These are phyloP conservation scores for Balakata baccata DNA, from an alignment of 345 rosid species.

Conservation along the genomic window DNA sequence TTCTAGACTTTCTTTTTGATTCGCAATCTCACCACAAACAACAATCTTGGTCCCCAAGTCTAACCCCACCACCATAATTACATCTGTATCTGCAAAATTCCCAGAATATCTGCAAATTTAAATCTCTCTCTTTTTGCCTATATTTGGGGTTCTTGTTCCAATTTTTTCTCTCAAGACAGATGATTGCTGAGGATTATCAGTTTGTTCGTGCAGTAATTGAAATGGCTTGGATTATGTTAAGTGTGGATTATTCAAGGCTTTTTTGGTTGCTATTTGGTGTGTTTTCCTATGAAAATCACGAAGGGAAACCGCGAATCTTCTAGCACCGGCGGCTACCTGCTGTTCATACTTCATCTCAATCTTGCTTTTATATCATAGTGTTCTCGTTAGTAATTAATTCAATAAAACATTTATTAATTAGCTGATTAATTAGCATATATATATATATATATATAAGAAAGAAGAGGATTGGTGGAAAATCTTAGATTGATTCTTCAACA, in stretches of 20 bases:
- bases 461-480: slow-evolving; percentile 13
- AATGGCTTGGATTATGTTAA: slow-evolving; percentile 73
- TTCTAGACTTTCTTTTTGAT: slow-evolving; percentile 5
- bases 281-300: slow-evolving; percentile 82
- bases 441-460: too few relatives aligned
- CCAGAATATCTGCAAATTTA: neutral
- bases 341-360: neutral
- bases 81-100: too few relatives aligned
- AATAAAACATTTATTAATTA: too few relatives aligned
- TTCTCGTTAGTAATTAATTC: too few relatives aligned
- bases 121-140: too few relatives aligned
- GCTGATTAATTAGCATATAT: neutral
- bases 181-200: slow-evolving; percentile 59
- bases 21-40: slow-evolving; percentile 17
- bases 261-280: slow-evolving; percentile 73
- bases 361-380: neutral
- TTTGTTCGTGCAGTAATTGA: slow-evolving; percentile 40
- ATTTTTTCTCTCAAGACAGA: slow-evolving; percentile 28
- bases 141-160: too few relatives aligned
- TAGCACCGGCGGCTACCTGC: slow-evolving; percentile 26
- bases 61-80: neutral
- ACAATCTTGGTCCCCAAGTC: neutral
- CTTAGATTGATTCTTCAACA: neutral
- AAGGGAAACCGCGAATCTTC: slow-evolving; percentile 81
- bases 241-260: slow-evolving; percentile 67